Base-by-base conservation (phyloP, 2,329 filamentous ascomycete genomes). In the Cladophialophora bantiana region DNA sequence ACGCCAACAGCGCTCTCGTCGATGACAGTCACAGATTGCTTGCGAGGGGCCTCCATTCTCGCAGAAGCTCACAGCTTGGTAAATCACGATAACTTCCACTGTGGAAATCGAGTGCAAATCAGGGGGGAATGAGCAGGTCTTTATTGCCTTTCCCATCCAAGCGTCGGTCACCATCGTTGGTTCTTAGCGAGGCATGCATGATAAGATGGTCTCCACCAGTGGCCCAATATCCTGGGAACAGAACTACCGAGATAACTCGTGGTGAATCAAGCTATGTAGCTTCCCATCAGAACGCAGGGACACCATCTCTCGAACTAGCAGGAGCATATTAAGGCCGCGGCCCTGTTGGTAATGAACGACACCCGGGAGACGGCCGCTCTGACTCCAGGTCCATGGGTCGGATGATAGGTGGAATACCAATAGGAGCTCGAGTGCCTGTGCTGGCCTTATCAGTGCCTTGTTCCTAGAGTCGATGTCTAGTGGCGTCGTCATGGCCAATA, bases 1-100 rank as follows among this genome's bases (percentile, higher is more conserved):
- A 73, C 71, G 10, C 60, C 68, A n/a, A 67, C 64, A 4, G 58
- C 53, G 36, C 64, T 62, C 48, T 70, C 68, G 38, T 68, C 65
- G 38, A 68, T 53, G 15, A 66, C 63, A 7, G 68, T 66, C 50
- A 70, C 53, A n/a, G 65, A 67, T 32, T 34, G 62, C 54, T 68
- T 66, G 15, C 68, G 42, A 13, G 59, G 7, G 12, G 38, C 32
- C 13, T 55, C 50, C 68, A 70, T 70, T 18, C 13, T 64, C 7
- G 38, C n/a, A 53, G 35, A 31, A 35, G 35, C 59, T 40, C 32
- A 13, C 13, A 3, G 4, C n/a, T 34, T n/a, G 34, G 20, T 50
- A 20, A 18, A 36, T 12, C 18, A 32, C 26, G 32, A 13, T 20
- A 40, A 31, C n/a, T 18, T 5, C 1, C 34, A 52, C 15, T 34